These are phyloP conservation scores for Aspergillus sojae DNA, from an alignment of 2,329 filamentous ascomycete genomes.

Conservation along the genomic window DNA sequence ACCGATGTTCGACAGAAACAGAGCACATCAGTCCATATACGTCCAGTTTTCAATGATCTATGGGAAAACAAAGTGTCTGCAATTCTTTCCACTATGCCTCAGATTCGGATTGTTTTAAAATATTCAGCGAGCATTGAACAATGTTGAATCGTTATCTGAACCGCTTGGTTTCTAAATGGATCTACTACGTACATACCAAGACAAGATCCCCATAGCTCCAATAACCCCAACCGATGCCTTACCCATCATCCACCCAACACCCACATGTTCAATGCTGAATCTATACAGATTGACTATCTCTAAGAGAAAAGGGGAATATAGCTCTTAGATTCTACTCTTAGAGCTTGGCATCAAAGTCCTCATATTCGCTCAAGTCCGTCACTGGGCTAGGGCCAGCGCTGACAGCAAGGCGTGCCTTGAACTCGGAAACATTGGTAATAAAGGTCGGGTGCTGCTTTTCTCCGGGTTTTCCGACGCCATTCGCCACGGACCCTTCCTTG, in stretches of 20 bases:
- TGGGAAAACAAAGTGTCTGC: neutral
- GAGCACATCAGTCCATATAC: neutral
- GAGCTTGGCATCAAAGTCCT: constrained; percentile 82
- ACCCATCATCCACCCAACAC: constrained; percentile 3
- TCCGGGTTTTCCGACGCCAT: constrained; percentile 27
- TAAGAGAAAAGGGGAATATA: neutral
- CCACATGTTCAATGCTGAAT: neutral
- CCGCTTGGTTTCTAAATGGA: neutral
- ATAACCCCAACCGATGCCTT: neutral
- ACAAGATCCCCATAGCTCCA: neutral
- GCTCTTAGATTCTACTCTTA: constrained; percentile 36
- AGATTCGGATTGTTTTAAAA: neutral
- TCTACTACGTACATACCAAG: neutral
- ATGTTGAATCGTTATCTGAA: no score
- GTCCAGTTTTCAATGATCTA: neutral
- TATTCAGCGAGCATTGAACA: neutral
- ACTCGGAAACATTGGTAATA: constrained; percentile 78
- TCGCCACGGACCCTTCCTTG: constrained; percentile 19
- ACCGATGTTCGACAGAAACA: neutral
- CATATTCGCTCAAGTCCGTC: constrained; percentile 78
- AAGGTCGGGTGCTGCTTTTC: constrained; percentile 52
- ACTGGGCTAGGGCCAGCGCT: constrained; percentile 73
- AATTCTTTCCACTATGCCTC: neutral
- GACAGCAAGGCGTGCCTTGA: constrained; percentile 74
- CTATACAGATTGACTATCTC: neutral